Evolutionary conservation across 139 green algal species (phyloP).

Genomic region (Trebouxia sp.): DNA sequence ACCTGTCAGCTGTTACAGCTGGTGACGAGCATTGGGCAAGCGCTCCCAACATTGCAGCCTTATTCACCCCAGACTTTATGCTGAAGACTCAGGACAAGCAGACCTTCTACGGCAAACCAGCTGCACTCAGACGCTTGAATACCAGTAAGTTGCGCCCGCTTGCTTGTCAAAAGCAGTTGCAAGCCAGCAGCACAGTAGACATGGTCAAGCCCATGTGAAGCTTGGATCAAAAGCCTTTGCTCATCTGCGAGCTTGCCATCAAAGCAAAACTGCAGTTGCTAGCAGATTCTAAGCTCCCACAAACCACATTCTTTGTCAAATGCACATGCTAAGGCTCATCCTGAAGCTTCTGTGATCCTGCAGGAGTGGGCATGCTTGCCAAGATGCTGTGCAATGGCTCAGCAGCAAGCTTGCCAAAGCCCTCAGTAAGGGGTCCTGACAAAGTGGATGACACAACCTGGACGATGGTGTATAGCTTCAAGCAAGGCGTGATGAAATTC

Average conservation of each 20-base stretch:
- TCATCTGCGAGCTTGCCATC: no score
- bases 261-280: no score
- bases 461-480: background rate
- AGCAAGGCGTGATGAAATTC: background rate
- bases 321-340: no score
- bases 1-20: background rate
- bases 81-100: constrained; percentile 46
- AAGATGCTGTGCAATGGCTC: background rate
- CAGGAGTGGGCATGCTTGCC: constrained; percentile 3
- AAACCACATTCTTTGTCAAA: no score
- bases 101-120: constrained; percentile 34
- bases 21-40: constrained; percentile 32
- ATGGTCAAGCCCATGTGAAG: no score
- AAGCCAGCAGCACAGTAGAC: no score
- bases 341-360: no score
- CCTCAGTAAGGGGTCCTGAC: background rate
- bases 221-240: no score
- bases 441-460: background rate
- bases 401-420: background rate
- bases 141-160: constrained; percentile 33
- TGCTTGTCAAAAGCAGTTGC: no score
- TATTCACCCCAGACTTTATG: constrained; percentile 39
- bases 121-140: constrained; percentile 42
- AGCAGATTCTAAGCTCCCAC: no score
- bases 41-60: constrained; percentile 13